Evolutionary conservation across 306 rosid species (phyloP), one percentile per base, ranked within the genome.

Genomic region (Senna tora): DNA sequence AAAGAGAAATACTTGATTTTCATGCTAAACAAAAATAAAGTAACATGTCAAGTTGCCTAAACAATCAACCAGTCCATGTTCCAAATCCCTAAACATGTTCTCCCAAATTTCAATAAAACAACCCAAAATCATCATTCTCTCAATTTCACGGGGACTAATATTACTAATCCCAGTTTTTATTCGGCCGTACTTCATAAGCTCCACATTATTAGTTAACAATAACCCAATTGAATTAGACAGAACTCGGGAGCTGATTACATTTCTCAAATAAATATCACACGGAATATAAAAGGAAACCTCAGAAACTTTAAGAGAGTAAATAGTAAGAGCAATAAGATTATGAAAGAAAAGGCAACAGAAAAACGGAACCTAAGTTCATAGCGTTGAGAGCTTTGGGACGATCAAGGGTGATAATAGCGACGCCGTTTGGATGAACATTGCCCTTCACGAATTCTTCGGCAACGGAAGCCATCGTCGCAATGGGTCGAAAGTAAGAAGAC

Each of bases 351-450:
- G 6, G 39, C 6, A 28, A 3, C 3, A 6, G 3, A 77, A 73
- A 73, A 16, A 22, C 5, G 49, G 32, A 75, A 92, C 97, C 99
- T 75, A 95, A 34, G 64, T 82, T 86, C 99, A 95, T 92, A 70
- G 97, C 99, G 80, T 92, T 95, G 82, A 95, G 97, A 77, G 99
- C 99, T 92, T 85, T 88, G 85, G 99, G 83, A 47, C 99, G 99
- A 87, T 89, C 96, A 78, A 95, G 99, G 11, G 99, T 88, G 83
- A 95, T 83, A 20, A 89, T 88, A 3, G 96, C 99, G 70, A 95
- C 78, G 65, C 99, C 99, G 86, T 92, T 95, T 2, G 89, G 84
- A 70, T 87, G 83, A 74, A 95, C 86, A 60, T 55, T 73, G 8
- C 89, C 97, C 73, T 83, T 92, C 73, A 95, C 89, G 85, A 91